Conservation (phyloP, 2,329 filamentous ascomycete species). For the Fusarium sp. region DNA sequence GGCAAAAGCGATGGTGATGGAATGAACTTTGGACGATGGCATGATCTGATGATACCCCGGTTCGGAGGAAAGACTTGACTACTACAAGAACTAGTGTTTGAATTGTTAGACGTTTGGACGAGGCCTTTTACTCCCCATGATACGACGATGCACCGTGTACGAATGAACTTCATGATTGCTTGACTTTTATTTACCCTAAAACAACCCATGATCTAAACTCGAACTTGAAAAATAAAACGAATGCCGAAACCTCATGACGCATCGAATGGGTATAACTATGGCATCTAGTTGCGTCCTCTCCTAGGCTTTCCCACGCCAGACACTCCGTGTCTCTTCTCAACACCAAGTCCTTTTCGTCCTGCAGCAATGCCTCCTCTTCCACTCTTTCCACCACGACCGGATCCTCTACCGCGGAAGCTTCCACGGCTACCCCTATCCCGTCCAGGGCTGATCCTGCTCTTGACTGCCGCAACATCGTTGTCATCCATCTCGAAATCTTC, state of each 20-base stretch:
- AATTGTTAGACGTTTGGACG: neutral
- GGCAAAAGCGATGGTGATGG: slow-evolving; percentile 12
- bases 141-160: neutral
- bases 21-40: slow-evolving; percentile 19
- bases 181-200: slow-evolving; percentile 34
- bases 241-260: slow-evolving; percentile 40
- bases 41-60: slow-evolving; percentile 41
- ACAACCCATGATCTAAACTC: slow-evolving; percentile 33
- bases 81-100: neutral
- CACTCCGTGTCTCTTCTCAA: slow-evolving; percentile 59
- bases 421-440: slow-evolving; percentile 52
- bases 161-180: slow-evolving; percentile 6
- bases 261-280: slow-evolving; percentile 45
- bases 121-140: neutral
- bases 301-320: slow-evolving; percentile 56
- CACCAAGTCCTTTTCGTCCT: slow-evolving; percentile 61
- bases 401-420: slow-evolving; percentile 46
- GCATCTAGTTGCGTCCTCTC: slow-evolving; percentile 47
- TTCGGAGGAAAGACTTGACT: slow-evolving; percentile 25
- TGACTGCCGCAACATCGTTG: slow-evolving; percentile 62
- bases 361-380: slow-evolving; percentile 60
- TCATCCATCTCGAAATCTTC: slow-evolving; percentile 65
- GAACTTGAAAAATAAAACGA: slow-evolving; percentile 32
- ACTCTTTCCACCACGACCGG: slow-evolving; percentile 50
- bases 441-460: slow-evolving; percentile 58